Evolutionary conservation across 164 flowering plant species (phyloP).

Genomic region (Liriodendron chinense): DNA sequence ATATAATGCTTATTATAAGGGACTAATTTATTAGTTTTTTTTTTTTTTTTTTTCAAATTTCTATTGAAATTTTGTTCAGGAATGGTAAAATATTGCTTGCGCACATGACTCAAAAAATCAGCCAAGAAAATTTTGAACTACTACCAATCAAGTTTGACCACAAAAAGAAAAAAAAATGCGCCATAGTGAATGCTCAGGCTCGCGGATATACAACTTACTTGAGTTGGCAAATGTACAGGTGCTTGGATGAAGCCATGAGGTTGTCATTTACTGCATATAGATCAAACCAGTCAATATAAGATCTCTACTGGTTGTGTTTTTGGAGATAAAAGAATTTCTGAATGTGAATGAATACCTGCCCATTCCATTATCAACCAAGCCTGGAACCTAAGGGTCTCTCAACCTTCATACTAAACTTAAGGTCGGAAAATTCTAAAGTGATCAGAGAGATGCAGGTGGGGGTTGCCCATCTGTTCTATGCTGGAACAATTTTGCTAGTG

Average conservation of each 20-base stretch:
- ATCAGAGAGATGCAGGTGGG: slow-evolving; percentile 10
- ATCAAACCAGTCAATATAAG: background rate
- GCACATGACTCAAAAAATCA: background rate
- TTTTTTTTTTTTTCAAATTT: no score
- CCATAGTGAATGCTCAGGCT: no score
- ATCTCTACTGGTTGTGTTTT: background rate
- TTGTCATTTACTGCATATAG: background rate
- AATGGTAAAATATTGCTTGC: background rate
- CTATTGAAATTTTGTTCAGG: no score
- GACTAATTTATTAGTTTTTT: background rate
- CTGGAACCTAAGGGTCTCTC: background rate
- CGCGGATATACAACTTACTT: background rate
- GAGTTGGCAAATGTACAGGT: background rate
- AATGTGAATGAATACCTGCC: background rate
- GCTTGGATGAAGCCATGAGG: background rate
- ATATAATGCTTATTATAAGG: background rate
- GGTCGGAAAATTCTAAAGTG: background rate
- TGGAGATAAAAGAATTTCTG: background rate
- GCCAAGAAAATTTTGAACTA: background rate
- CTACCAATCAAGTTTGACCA: no score
- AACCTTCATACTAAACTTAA: background rate
- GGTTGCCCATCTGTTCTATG: slow-evolving; percentile 44
- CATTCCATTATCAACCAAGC: background rate
- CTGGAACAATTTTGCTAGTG: slow-evolving; percentile 66
- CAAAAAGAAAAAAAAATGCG: no score